Evolutionary conservation across 164 flowering plant genomes (phyloP).

Genomic region (Nymphaea colorata): DNA sequence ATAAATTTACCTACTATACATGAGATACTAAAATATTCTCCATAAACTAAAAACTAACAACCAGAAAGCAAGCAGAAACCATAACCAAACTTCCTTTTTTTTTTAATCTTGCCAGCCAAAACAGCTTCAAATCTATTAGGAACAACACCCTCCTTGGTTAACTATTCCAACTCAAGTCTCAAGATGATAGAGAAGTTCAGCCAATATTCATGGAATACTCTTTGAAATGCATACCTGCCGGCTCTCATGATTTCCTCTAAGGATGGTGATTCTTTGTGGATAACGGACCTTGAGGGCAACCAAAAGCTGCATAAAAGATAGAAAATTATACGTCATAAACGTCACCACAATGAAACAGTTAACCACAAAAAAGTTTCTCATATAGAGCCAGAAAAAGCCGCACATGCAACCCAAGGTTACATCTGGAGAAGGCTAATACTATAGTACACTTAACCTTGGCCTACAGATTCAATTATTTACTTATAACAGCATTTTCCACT

Average conservation of each 20-base stretch:
- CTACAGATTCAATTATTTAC: too few species aligned
- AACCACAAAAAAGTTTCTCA: background rate
- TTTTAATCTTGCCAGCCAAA: background rate
- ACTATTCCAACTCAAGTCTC: too few species aligned
- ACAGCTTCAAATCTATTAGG: background rate
- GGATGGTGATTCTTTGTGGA: constrained; percentile 79
- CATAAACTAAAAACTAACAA: background rate
- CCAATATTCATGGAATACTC: too few species aligned
- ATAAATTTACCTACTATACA: background rate
- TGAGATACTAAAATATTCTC: too few species aligned
- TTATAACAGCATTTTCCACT: too few species aligned
- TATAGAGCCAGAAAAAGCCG: too few species aligned
- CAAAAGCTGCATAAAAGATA: constrained; percentile 47
- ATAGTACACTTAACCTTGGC: too few species aligned
- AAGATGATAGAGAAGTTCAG: too few species aligned
- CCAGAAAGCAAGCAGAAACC: background rate
- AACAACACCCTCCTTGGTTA: too few species aligned
- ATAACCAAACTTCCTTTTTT: background rate
- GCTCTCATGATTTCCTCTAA: constrained; percentile 96
- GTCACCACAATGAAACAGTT: constrained; percentile 4
- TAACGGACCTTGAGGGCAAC: constrained; percentile 90
- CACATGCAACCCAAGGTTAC: too few species aligned
- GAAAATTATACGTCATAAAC: background rate
- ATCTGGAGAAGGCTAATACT: too few species aligned
- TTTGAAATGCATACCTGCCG: constrained; percentile 56